phyloP scores from a whole-genome alignment of 2,329 filamentous ascomycete species.

The Sphaceloma murrayae region DNA sequence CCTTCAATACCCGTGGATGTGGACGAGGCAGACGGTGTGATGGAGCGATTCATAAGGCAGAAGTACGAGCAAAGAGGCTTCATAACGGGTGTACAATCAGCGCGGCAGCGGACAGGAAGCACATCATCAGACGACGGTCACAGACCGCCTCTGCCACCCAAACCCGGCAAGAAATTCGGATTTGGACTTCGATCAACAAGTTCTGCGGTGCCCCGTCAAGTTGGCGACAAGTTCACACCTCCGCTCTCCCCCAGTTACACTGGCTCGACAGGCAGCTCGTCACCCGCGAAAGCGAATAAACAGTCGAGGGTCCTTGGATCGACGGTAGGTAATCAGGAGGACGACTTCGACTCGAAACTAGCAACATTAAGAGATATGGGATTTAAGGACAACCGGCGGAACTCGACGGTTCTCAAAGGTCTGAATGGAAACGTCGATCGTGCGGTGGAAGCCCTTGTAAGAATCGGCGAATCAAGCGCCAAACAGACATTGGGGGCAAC shows the following conservation, averaged over 20 bases:
- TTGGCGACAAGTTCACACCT: conserved; percentile 33
- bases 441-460: conserved; percentile 73
- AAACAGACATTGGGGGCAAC: conserved; percentile 29
- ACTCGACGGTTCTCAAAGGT: conserved; percentile 69
- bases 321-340: conserved; percentile 44
- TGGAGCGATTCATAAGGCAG: conserved; percentile 90
- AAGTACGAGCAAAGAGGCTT: conserved; percentile 71
- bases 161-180: conserved; percentile 51
- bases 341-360: conserved; percentile 68
- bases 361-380: conserved; percentile 78
- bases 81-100: conserved; percentile 27
- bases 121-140: conserved; percentile 43
- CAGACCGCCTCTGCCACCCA: conserved; percentile 50
- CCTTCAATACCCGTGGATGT: conserved; percentile 79
- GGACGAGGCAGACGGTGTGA: conserved; percentile 85
- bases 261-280: conserved; percentile 21
- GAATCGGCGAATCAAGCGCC: conserved; percentile 66
- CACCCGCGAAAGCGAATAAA: conserved; percentile 45
- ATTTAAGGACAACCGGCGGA: conserved; percentile 73
- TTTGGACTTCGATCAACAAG: conserved; percentile 60
- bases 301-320: conserved; percentile 59
- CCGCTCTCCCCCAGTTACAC: conserved; percentile 28
- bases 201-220: conserved; percentile 55
- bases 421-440: conserved; percentile 77
- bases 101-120: conserved; percentile 48